A percentile compares a stretch with the other conserved stretches of the same genome.
Evolutionary conservation across 345 rosid species (phyloP).

Genomic region (Euphorbia tirucalli): DNA sequence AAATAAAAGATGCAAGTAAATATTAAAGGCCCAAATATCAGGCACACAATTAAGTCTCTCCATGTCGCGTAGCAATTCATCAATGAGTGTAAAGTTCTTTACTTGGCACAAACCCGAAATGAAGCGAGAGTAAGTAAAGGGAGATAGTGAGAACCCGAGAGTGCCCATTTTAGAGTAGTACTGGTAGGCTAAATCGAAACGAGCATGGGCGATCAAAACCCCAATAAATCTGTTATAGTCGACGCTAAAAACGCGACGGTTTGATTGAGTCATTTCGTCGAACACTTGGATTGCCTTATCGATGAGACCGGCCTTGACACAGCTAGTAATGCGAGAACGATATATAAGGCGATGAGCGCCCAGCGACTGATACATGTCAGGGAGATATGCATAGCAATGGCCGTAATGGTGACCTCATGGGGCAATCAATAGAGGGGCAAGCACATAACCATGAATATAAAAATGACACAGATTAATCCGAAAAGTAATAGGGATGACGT

Average conservation of each 20-base stretch:
- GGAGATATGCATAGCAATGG: slow-evolving; percentile 25
- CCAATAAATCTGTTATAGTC: slow-evolving; percentile 91
- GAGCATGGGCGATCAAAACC: slow-evolving; percentile 53
- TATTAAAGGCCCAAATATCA: slow-evolving; percentile 81
- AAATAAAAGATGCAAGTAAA: slow-evolving; percentile 71
- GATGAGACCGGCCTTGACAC: slow-evolving; percentile 69
- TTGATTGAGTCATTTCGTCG: slow-evolving; percentile 84
- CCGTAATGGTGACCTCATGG: slow-evolving; percentile 8
- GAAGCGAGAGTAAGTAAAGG: slow-evolving; percentile 90
- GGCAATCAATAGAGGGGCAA: neutral
- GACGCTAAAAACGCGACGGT: slow-evolving; percentile 65
- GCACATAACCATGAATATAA: neutral
- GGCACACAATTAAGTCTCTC: slow-evolving; percentile 58
- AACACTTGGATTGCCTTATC: slow-evolving; percentile 78
- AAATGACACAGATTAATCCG: neutral
- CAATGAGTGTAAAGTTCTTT: slow-evolving; percentile 53
- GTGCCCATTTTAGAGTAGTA: slow-evolving; percentile 57
- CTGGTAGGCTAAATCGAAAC: slow-evolving; percentile 69
- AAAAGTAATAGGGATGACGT: neutral
- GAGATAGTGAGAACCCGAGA: slow-evolving; percentile 68
- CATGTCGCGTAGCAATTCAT: slow-evolving; percentile 63
- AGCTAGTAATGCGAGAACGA: slow-evolving; percentile 60
- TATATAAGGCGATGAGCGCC: slow-evolving; percentile 84
- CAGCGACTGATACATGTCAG: slow-evolving; percentile 67
- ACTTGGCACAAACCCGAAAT: slow-evolving; percentile 76